Percentiles rank a stretch among this genome's conserved stretches.
Conservation (phyloP, 2,329 filamentous ascomycete genomes). For the Talaromyces sp. region DNA sequence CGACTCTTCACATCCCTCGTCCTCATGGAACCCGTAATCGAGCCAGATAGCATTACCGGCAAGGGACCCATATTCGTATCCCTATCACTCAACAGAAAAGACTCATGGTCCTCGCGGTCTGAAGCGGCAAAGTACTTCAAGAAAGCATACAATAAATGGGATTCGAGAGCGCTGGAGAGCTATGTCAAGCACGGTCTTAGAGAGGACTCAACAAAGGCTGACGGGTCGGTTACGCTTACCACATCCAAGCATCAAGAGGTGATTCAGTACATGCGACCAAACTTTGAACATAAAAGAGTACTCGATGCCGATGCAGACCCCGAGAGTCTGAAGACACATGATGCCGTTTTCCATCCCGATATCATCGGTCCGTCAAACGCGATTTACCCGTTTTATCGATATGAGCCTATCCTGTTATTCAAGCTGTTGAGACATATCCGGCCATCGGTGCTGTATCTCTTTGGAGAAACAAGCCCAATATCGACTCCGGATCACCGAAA, state of each 20-base stretch:
- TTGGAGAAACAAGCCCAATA: background rate
- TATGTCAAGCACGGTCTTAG: background rate
- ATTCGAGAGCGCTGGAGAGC: background rate
- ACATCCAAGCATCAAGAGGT: slow-evolving; percentile 6
- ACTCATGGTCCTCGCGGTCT: background rate
- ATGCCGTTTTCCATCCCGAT: background rate
- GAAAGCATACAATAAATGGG: background rate
- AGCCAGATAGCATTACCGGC: too few species aligned
- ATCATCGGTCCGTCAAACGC: background rate
- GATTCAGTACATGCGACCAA: background rate
- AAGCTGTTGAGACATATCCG: background rate
- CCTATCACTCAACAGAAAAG: background rate
- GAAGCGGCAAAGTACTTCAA: background rate
- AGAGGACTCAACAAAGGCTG: slow-evolving; percentile 36
- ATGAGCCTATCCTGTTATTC: background rate
- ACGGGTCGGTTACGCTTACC: slow-evolving; percentile 35
- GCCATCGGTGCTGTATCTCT: slow-evolving; percentile 3
- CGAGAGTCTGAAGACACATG: background rate
- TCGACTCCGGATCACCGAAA: background rate
- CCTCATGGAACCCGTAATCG: background rate
- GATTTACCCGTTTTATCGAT: background rate
- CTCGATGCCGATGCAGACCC: background rate
- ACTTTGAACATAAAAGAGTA: background rate
- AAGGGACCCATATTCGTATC: background rate
- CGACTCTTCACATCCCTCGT: background rate